A percentile compares a stretch with the other conserved stretches of the same genome.
phyloP scores from a whole-genome alignment of 371 early-diverging fungal species.

The Dichotomocladium elegans region DNA sequence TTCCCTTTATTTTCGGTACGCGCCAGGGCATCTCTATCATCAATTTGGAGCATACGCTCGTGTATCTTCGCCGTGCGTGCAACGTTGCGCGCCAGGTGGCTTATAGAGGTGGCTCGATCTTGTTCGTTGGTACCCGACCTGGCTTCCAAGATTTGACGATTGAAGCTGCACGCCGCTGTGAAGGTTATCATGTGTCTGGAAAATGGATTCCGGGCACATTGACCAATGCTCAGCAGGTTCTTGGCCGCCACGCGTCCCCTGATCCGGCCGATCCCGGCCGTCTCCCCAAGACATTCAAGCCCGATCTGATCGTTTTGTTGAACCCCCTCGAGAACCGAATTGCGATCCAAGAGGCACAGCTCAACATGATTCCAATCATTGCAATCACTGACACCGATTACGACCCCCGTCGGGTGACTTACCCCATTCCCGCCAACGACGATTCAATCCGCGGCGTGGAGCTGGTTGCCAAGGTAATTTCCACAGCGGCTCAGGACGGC shows the following conservation, averaged over 20 bases:
- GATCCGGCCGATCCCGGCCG: slow-evolving; percentile 53
- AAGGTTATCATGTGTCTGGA: slow-evolving; percentile 77
- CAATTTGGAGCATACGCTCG: slow-evolving; percentile 91
- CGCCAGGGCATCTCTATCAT: slow-evolving; percentile 92
- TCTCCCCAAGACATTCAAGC: slow-evolving; percentile 65
- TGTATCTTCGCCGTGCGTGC: slow-evolving; percentile 82
- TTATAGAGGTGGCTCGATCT: slow-evolving; percentile 66
- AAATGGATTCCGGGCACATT: slow-evolving; percentile 91
- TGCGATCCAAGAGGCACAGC: slow-evolving; percentile 84
- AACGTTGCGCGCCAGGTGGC: slow-evolving; percentile 75
- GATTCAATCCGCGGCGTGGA: slow-evolving; percentile 81
- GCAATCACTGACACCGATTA: slow-evolving; percentile 92
- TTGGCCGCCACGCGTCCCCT: slow-evolving; percentile 60
- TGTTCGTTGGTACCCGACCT: slow-evolving; percentile 88
- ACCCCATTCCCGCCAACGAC: slow-evolving; percentile 97
- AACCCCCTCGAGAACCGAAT: slow-evolving; percentile 80
- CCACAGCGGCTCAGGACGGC: slow-evolving; percentile 76
- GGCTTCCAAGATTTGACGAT: slow-evolving; percentile 64
- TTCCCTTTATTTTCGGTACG: slow-evolving; percentile 87
- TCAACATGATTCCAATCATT: slow-evolving; percentile 84
- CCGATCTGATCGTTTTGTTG: slow-evolving; percentile 86
- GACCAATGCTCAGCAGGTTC: slow-evolving; percentile 79
- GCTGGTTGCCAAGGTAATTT: slow-evolving; percentile 80
- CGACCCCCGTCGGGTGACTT: slow-evolving; percentile 85
- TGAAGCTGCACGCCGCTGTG: slow-evolving; percentile 76